Conservation (phyloP, 371 early-diverging fungal genomes). For the Saksenaea oblongispora region DNA sequence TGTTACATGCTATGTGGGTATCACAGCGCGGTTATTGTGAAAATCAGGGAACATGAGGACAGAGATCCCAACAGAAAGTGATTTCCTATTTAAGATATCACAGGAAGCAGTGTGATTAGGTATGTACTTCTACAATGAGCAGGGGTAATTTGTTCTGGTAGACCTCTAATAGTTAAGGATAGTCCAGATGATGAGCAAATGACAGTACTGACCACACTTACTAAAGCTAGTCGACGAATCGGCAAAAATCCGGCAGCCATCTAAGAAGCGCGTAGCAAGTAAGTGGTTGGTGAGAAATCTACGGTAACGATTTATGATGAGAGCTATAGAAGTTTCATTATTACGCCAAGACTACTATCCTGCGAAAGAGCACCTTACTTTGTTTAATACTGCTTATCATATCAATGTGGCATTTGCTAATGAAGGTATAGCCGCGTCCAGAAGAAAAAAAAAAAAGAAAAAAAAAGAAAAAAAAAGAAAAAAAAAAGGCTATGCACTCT, state of each 20-base stretch:
- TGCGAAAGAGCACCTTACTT: not conserved
- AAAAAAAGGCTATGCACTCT: slow-evolving; percentile 36
- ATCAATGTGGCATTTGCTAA: too few relatives aligned
- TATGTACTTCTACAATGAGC: slow-evolving; percentile 57
- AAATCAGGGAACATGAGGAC: slow-evolving; percentile 48
- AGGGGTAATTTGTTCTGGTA: slow-evolving; percentile 47
- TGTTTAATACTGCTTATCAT: too few relatives aligned
- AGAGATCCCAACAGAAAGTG: too few relatives aligned
- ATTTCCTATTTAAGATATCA: slow-evolving; percentile 29
- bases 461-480: too few relatives aligned
- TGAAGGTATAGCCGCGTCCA: too few relatives aligned
- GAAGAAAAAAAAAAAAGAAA: too few relatives aligned
- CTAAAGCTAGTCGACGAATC: slow-evolving; percentile 43
- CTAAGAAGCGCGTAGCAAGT: slow-evolving; percentile 12
- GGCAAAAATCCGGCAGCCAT: slow-evolving; percentile 38
- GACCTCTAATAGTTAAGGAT: slow-evolving; percentile 52
- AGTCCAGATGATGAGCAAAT: slow-evolving; percentile 32
- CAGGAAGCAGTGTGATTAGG: slow-evolving; percentile 15
- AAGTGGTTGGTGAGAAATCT: slow-evolving; percentile 9
- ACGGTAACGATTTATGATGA: not conserved
- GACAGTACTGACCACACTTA: slow-evolving; percentile 51
- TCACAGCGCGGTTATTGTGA: slow-evolving; percentile 64
- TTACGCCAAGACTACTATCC: not conserved
- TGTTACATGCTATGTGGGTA: slow-evolving; percentile 68
- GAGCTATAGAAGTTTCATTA: not conserved